Evolutionary conservation across 306 rosid genomes (phyloP).

Genomic region (Cucumis hystrix): DNA sequence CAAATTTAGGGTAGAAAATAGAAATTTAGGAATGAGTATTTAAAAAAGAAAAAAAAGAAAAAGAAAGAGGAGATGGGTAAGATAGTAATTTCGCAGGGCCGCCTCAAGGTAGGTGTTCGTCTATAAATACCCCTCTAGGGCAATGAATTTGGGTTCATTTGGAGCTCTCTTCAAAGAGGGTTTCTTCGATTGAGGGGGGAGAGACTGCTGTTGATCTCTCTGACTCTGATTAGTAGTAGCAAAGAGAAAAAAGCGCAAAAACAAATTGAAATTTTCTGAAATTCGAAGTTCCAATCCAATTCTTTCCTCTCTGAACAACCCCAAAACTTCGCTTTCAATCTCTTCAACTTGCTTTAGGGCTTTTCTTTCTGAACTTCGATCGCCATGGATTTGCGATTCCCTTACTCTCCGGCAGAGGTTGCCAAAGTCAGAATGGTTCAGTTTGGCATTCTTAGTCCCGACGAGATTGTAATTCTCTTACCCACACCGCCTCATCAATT

Average conservation of each 20-base stretch:
- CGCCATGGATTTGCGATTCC: constrained; percentile 92
- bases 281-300: neutral
- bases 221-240: neutral
- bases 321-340: constrained; percentile 6
- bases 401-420: constrained; percentile 94
- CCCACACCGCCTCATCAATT: neutral
- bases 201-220: constrained; percentile 11
- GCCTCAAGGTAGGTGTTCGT: neutral
- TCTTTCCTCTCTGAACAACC: neutral
- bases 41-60: too few relatives aligned
- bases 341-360: constrained; percentile 15
- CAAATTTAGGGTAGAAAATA: too few relatives aligned
- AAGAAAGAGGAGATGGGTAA: neutral
- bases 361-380: constrained; percentile 10
- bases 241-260: neutral
- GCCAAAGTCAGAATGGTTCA: constrained; percentile 84
- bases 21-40: too few relatives aligned
- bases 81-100: neutral
- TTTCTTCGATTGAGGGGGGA: neutral
- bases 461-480: constrained; percentile 64
- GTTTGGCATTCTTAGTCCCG: constrained; percentile 89
- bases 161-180: constrained; percentile 15
- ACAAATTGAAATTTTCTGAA: neutral
- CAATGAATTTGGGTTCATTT: fast-evolving
- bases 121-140: constrained; percentile 57